Conservation (phyloP, 2,329 filamentous ascomycete genomes). For the Colletotrichum brevisporum region DNA sequence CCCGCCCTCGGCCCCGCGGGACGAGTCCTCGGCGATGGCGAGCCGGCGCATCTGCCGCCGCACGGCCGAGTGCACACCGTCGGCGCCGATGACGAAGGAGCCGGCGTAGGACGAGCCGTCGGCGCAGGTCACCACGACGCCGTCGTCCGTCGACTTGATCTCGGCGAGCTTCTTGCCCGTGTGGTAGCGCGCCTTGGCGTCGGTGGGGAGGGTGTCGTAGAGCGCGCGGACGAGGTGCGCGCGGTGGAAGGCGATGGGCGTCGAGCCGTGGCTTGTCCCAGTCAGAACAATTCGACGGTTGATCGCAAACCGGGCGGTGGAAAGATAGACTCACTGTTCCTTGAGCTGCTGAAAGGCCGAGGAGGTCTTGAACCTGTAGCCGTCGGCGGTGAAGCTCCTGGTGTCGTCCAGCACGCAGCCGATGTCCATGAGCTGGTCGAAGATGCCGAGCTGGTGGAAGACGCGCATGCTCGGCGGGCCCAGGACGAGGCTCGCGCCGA, state of each 20-base stretch:
- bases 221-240: conserved; percentile 52
- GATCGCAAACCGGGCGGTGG: neutral
- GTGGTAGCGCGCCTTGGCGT: conserved; percentile 46
- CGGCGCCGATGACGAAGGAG: conserved; percentile 57
- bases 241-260: conserved; percentile 50
- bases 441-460: conserved; percentile 50
- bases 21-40: conserved; percentile 41
- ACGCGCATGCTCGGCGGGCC: conserved; percentile 46
- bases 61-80: conserved; percentile 58
- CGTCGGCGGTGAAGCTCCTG: conserved; percentile 11
- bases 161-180: conserved; percentile 46
- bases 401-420: conserved; percentile 15
- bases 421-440: conserved; percentile 26
- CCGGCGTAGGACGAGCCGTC: conserved; percentile 52
- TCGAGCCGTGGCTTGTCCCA: conserved; percentile 45
- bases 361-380: conserved; percentile 16
- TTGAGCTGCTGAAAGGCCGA: neutral
- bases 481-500: conserved; percentile 48
- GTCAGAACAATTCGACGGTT: neutral
- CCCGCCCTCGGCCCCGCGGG: conserved; percentile 1
- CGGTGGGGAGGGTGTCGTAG: conserved; percentile 47
- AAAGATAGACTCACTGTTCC: conserved; percentile 14
- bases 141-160: conserved; percentile 42
- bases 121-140: conserved; percentile 48
- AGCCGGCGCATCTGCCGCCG: conserved; percentile 52